phyloP scores from a whole-genome alignment of 73 alveolate species.

The Halteria grandinella region DNA sequence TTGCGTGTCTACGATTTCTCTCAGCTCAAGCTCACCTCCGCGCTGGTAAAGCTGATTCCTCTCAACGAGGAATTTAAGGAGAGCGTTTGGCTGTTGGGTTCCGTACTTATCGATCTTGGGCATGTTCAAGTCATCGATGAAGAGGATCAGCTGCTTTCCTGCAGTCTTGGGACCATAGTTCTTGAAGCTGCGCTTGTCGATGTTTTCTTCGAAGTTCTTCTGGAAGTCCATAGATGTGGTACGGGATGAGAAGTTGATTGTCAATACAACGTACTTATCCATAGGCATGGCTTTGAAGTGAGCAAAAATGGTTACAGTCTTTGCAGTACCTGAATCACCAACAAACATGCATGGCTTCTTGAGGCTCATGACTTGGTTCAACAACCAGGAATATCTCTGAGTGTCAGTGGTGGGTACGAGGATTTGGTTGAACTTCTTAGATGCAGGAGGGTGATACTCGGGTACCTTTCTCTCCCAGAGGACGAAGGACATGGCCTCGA shows the following conservation, averaged over 20 bases:
- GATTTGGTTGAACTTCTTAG: constrained; percentile 96
- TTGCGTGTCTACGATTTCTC: constrained; percentile 95
- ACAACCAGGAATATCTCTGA: constrained; percentile 90
- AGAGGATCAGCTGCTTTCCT: constrained; percentile 95
- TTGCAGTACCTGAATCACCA: constrained; percentile 98
- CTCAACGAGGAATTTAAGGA: constrained; percentile 96
- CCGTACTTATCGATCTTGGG: constrained; percentile 97
- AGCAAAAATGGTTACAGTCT: constrained; percentile 92
- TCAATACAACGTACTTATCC: constrained; percentile 89
- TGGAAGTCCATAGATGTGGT: constrained; percentile 96
- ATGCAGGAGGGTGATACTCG: constrained; percentile 82
- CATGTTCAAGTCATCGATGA: constrained; percentile 99
- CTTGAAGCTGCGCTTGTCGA: constrained; percentile 93
- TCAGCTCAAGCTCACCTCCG: constrained; percentile 94
- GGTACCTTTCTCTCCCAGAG: constrained; percentile 91
- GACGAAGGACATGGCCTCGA: constrained; percentile 71
- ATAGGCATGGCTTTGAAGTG: constrained; percentile 83
- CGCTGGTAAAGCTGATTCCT: constrained; percentile 90
- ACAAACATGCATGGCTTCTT: constrained; percentile 97
- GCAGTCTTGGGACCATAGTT: constrained; percentile 98
- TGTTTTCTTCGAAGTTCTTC: constrained; percentile 95
- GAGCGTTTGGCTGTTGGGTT: constrained; percentile 98
- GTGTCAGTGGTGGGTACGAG: constrained; percentile 99
- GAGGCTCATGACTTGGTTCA: constrained; percentile 82
- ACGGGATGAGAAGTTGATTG: constrained; percentile 99